Evolutionary conservation across 208 protist genomes (phyloP).

Genomic region (Crithidia mellificae): DNA sequence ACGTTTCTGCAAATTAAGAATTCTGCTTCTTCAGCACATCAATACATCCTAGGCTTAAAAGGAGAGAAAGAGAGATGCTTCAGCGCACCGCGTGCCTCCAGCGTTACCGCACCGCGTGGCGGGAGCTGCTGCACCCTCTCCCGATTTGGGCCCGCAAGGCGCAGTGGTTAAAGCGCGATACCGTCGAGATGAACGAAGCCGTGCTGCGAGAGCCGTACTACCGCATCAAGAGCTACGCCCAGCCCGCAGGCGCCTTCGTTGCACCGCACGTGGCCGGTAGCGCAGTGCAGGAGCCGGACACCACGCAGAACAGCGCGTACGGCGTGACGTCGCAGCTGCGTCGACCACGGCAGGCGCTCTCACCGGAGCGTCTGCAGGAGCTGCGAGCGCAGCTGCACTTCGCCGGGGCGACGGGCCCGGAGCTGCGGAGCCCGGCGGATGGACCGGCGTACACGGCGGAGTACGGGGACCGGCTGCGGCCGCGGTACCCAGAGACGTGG

Average conservation of each 20-base stretch:
- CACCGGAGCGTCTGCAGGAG: conserved; percentile 52
- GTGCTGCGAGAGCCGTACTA: conserved; percentile 84
- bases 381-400: conserved; percentile 71
- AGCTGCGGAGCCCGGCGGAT: neutral
- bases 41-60: no score
- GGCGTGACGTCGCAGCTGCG: conserved; percentile 41
- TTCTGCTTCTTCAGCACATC: conserved; percentile 4
- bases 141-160: conserved; percentile 56
- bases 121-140: conserved; percentile 84
- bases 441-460: conserved; percentile 46
- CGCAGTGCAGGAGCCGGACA: conserved; percentile 23
- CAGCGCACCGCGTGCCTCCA: conserved; percentile 19
- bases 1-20: no score
- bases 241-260: conserved; percentile 21
- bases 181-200: conserved; percentile 80
- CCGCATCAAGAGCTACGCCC: conserved; percentile 63
- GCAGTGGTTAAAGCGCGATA: conserved; percentile 89
- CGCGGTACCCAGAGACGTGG: conserved; percentile 85
- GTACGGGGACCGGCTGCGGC: conserved; percentile 76
- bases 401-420: conserved; percentile 12
- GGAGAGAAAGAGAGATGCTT: no score
- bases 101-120: conserved; percentile 84
- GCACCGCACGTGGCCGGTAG: conserved; percentile 3
- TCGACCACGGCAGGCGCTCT: conserved; percentile 40
- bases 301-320: conserved; percentile 33